phyloP scores from a whole-genome alignment of 2,329 filamentous ascomycete genomes.

The Exutisphaerella laricina region DNA sequence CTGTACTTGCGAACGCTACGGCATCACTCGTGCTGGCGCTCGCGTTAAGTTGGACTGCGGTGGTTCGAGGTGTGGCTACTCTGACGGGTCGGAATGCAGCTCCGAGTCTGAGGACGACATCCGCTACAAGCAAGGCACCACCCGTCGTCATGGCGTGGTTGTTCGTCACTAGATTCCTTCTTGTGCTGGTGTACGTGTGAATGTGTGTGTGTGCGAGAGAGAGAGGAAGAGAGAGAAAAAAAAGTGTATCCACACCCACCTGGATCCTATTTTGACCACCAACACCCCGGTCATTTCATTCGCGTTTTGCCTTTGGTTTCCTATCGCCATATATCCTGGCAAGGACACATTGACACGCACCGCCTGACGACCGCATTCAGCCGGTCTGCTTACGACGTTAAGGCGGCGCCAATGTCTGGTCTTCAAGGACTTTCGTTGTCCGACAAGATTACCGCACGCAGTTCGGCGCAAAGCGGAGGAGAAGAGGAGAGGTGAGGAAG shows the following conservation, averaged over 20 bases:
- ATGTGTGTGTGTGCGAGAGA: too few relatives aligned
- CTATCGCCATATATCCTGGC: not conserved
- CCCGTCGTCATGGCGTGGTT: conserved; percentile 44
- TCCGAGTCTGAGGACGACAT: conserved; percentile 58
- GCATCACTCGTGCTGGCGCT: conserved; percentile 84
- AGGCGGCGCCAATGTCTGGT: conserved; percentile 5
- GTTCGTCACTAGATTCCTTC: conserved; percentile 29
- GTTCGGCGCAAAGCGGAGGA: too few relatives aligned
- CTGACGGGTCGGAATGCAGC: conserved; percentile 63
- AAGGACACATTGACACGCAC: conserved; percentile 4
- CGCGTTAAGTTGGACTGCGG: conserved; percentile 96
- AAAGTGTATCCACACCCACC: too few relatives aligned
- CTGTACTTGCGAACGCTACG: conserved; percentile 94
- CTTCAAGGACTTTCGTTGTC: too few relatives aligned
- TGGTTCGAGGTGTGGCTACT: conserved; percentile 78
- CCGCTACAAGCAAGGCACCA: conserved; percentile 32
- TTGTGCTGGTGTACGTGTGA: too few relatives aligned
- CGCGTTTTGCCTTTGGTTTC: conserved; percentile 11
- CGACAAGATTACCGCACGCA: too few relatives aligned
- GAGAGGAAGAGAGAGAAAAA: not conserved
- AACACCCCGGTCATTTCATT: too few relatives aligned
- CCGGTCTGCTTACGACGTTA: conserved; percentile 13
- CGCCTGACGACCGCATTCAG: conserved; percentile 12
- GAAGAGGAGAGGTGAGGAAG: too few relatives aligned
- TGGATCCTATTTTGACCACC: too few relatives aligned